These are phyloP conservation scores for Russula lepida DNA, from an alignment of 768 basidiomycete species.

Conservation along the genomic window DNA sequence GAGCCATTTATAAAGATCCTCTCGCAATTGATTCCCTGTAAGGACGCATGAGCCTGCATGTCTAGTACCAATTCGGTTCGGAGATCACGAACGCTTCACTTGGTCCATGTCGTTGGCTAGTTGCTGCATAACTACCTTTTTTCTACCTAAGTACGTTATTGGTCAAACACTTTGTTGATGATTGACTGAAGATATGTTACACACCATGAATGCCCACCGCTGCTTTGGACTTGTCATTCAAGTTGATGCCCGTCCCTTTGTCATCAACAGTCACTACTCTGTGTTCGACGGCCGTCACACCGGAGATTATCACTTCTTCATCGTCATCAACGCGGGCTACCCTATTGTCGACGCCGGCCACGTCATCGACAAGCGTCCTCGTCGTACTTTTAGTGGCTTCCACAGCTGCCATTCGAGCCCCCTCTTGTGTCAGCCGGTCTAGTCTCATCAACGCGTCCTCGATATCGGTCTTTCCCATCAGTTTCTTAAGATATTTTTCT, in stretches of 20 bases:
- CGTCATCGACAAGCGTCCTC: not conserved
- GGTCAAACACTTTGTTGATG: not conserved
- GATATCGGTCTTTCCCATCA: not conserved
- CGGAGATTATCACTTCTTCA: not conserved
- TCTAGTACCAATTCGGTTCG: too few species aligned
- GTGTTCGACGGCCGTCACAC: not conserved
- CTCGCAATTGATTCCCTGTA: not conserved
- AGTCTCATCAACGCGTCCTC: not conserved
- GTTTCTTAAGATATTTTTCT: not conserved
- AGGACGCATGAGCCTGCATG: not conserved
- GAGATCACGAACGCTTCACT: not conserved
- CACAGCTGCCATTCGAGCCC: not conserved
- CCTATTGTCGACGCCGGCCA: not conserved
- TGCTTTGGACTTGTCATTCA: not conserved
- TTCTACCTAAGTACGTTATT: not conserved
- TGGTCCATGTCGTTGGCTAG: not conserved
- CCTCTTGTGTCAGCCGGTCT: too few species aligned
- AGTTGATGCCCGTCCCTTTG: not conserved
- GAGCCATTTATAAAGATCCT: not conserved
- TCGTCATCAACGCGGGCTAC: not conserved
- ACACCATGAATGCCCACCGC: not conserved
- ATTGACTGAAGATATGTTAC: not conserved
- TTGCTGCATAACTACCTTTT: not conserved
- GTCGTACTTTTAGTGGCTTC: not conserved
- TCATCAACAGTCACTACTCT: not conserved